Percentiles rank a stretch among this genome's conserved stretches.
phyloP scores from a whole-genome alignment of 2,329 filamentous ascomycete species.

The Penicillium expansum region DNA sequence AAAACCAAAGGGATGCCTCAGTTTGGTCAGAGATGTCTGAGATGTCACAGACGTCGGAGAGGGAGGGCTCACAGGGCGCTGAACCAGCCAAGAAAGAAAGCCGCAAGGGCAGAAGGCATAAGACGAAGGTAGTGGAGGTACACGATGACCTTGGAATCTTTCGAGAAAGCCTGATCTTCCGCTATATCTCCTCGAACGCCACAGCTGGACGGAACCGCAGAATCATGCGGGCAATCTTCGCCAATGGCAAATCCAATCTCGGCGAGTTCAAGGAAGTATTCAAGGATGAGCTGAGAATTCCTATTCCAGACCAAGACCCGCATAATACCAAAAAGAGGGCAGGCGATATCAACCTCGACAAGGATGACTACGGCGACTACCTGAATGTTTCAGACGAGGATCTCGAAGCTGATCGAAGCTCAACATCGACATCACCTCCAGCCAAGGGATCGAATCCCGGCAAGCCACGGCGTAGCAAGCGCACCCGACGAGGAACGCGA shows the following conservation, averaged over 20 bases:
- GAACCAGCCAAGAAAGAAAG: background rate
- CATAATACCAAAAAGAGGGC: slow-evolving; percentile 39
- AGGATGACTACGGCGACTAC: slow-evolving; percentile 48
- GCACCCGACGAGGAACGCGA: slow-evolving; percentile 31
- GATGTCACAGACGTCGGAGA: slow-evolving; percentile 18
- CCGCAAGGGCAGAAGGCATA: slow-evolving; percentile 3
- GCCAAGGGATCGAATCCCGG: slow-evolving; percentile 8
- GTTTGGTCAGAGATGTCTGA: background rate
- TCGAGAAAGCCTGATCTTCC: slow-evolving; percentile 43
- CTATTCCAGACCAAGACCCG: slow-evolving; percentile 22
- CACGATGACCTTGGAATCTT: slow-evolving; percentile 19
- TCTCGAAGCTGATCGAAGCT: slow-evolving; percentile 19
- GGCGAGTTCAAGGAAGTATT: slow-evolving; percentile 48
- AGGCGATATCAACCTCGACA: slow-evolving; percentile 45
- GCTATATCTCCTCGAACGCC: slow-evolving; percentile 38
- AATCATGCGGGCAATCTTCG: slow-evolving; percentile 49
- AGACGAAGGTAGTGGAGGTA: slow-evolving; percentile 1
- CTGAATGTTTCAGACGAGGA: slow-evolving; percentile 39
- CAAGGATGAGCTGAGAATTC: slow-evolving; percentile 43
- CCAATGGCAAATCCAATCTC: slow-evolving; percentile 40
- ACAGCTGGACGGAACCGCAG: slow-evolving; percentile 39
- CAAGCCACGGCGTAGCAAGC: slow-evolving; percentile 32
- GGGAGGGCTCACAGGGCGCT: slow-evolving; percentile 14
- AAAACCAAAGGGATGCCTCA: slow-evolving; percentile 11
- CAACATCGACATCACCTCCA: slow-evolving; percentile 1